Conservation (phyloP, 208 protist species). For the Acanthamoeba divionensis region DNA sequence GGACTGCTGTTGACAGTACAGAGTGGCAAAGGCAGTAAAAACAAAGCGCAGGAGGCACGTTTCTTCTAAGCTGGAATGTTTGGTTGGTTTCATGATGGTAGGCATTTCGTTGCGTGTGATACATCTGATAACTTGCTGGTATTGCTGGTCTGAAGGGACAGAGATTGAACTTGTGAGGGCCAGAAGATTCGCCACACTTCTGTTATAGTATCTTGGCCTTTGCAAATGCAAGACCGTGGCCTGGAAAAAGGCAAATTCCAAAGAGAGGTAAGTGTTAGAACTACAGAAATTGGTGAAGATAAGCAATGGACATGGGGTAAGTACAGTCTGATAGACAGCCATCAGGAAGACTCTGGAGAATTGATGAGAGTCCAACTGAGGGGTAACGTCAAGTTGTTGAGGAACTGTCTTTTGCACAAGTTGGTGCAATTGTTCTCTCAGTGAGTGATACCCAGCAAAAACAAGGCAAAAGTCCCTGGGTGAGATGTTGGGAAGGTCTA, state of each 20-base stretch:
- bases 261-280: too few species aligned
- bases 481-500: not conserved
- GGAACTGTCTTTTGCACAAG: not conserved
- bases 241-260: too few species aligned
- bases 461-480: not conserved
- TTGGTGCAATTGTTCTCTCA: not conserved
- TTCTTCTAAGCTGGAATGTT: not conserved
- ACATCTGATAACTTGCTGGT: not conserved
- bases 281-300: not conserved
- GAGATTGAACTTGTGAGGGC: not conserved
- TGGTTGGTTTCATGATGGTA: too few species aligned
- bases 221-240: too few species aligned
- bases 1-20: not conserved
- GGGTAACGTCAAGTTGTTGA: too few species aligned
- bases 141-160: too few species aligned
- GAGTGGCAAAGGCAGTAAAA: not conserved
- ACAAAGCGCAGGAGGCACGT: not conserved
- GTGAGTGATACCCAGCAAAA: not conserved
- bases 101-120: not conserved
- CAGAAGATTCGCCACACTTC: not conserved
- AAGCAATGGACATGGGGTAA: not conserved
- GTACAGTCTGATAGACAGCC: not conserved
- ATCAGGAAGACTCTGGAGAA: not conserved
- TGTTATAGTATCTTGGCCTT: not conserved
- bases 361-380: too few species aligned